Conservation (phyloP, 495 filamentous ascomycete species). For the Aspergillus panamensis region DNA sequence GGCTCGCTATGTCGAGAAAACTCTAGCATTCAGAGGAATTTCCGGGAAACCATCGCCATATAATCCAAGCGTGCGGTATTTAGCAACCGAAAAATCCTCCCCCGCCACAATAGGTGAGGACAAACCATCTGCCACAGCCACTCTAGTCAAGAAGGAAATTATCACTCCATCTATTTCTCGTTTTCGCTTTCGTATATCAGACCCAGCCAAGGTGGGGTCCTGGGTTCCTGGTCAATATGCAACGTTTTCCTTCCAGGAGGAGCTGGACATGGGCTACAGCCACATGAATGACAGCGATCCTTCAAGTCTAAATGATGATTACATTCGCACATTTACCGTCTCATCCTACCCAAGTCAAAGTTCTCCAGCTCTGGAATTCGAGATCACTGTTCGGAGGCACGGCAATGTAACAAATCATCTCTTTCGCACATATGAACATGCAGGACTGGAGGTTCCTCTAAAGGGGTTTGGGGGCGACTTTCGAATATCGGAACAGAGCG, state of each 20-base stretch:
- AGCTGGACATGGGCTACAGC: constrained; percentile 66
- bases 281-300: constrained; percentile 83
- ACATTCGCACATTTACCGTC: constrained; percentile 75
- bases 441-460: constrained; percentile 59
- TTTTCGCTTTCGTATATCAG: constrained; percentile 57
- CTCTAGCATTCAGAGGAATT: constrained; percentile 63
- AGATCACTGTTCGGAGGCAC: constrained; percentile 66
- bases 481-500: constrained; percentile 39
- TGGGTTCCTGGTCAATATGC: constrained; percentile 73
- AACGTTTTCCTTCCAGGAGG: constrained; percentile 63
- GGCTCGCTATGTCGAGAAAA: constrained; percentile 57
- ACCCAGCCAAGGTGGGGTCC: constrained; percentile 34
- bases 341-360: constrained; percentile 51
- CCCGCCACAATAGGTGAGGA: constrained; percentile 20
- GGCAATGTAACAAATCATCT: constrained; percentile 65
- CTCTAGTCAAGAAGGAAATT: constrained; percentile 47
- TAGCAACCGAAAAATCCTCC: constrained; percentile 45
- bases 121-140: constrained; percentile 40
- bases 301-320: constrained; percentile 75
- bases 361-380: constrained; percentile 50
- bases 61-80: constrained; percentile 59
- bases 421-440: constrained; percentile 51
- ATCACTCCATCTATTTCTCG: constrained; percentile 63
- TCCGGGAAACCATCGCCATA: constrained; percentile 63
- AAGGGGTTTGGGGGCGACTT: constrained; percentile 73